These are phyloP conservation scores for Zea mays DNA, from an alignment of 176 grass and related monocot genomes.

Conservation along the genomic window Zm-B73-REFERENCE-NAM-5.0 NC_050102.1:153547001-153547500, in stretches of 20 bases:
- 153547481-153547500: background rate
- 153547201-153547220: too few relatives aligned
- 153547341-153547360: too few relatives aligned
- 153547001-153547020: slow-evolving; percentile 49
- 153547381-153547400: background rate
- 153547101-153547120: slow-evolving; percentile 88
- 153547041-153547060: slow-evolving; percentile 59
- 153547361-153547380: too few relatives aligned
- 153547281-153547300: too few relatives aligned
- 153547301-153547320: too few relatives aligned
- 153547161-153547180: too few relatives aligned
- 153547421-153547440: background rate
- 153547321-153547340: too few relatives aligned
- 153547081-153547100: slow-evolving; percentile 93
- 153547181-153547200: too few relatives aligned
- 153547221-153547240: too few relatives aligned
- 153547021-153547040: slow-evolving; percentile 52
- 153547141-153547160: too few relatives aligned
- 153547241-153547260: too few relatives aligned
- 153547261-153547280: too few relatives aligned
- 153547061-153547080: slow-evolving; percentile 74
- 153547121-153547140: slow-evolving; percentile 27
- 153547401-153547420: background rate
- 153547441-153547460: background rate
- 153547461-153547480: background rate